Conservation (phyloP, 176 grass and related monocot species). For the Oryza glaberrima region DNA sequence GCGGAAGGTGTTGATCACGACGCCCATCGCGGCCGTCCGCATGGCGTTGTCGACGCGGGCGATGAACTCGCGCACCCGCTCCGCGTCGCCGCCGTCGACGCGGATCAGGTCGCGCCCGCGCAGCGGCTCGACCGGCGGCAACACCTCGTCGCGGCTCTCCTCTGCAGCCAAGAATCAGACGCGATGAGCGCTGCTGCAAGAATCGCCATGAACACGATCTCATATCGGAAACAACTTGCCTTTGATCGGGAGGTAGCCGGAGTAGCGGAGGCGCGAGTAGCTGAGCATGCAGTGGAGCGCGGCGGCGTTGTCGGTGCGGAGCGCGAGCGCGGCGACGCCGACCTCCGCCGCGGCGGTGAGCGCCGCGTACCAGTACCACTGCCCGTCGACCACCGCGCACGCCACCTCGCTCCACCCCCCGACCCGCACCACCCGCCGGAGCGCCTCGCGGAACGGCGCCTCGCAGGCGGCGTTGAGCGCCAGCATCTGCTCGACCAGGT, state of each 20-base stretch:
- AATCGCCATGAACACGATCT: background rate
- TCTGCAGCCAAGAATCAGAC: background rate
- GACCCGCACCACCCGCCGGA: background rate
- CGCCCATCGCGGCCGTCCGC: background rate
- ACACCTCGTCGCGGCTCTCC: background rate
- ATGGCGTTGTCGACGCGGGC: background rate
- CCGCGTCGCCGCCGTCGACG: background rate
- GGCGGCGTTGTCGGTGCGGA: background rate
- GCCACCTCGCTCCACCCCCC: background rate
- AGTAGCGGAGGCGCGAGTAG: background rate
- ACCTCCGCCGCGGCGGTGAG: background rate
- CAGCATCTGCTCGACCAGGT: slow-evolving; percentile 13
- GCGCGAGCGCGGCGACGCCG: slow-evolving; percentile 11
- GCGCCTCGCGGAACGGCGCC: slow-evolving; percentile 24
- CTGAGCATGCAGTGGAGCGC: background rate
- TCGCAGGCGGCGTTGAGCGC: slow-evolving; percentile 26
- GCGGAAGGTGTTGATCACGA: slow-evolving; percentile 41
- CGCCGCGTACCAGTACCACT: slow-evolving; percentile 17
- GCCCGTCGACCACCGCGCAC: slow-evolving; percentile 20
- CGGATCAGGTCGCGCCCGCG: slow-evolving; percentile 28
- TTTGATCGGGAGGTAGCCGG: slow-evolving; percentile 1
- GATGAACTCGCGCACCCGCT: background rate
- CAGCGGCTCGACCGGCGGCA: background rate
- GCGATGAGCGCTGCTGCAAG: background rate
- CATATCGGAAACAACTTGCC: background rate